Conservation (phyloP, 2,329 filamentous ascomycete genomes). For the Pestalotiopsis sp. region DNA sequence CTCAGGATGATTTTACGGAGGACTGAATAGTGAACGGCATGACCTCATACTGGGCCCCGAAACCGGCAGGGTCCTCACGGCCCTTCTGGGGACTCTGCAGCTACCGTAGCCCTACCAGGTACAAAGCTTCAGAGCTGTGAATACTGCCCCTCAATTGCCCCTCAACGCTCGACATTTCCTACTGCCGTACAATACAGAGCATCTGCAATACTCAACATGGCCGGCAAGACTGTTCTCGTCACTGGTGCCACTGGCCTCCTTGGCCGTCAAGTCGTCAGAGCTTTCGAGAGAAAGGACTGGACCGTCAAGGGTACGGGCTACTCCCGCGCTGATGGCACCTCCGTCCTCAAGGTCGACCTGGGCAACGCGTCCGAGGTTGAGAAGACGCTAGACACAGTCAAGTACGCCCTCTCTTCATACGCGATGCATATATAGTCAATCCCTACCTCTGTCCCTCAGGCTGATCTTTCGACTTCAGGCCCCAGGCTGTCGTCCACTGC, state of each 20-base stretch:
- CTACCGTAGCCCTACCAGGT: neutral
- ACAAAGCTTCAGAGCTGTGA: conserved; percentile 1
- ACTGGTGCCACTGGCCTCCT: conserved; percentile 86
- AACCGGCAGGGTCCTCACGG: neutral
- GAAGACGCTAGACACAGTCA: conserved; percentile 52
- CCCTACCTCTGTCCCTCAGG: neutral
- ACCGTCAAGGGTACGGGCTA: conserved; percentile 73
- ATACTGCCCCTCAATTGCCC: conserved; percentile 9
- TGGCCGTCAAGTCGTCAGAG: conserved; percentile 74
- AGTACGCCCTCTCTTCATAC: conserved; percentile 43
- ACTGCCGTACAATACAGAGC: neutral
- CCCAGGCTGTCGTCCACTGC: conserved; percentile 83
- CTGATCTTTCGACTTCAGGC: conserved; percentile 47
- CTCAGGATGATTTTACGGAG: neutral
- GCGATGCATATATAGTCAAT: neutral
- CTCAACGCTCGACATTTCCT: conserved; percentile 2
- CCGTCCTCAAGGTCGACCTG: conserved; percentile 64
- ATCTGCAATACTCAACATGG: conserved; percentile 27
- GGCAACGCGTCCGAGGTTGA: conserved; percentile 48
- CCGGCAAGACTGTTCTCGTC: conserved; percentile 63
- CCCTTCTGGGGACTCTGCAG: neutral
- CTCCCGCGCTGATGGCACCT: conserved; percentile 71
- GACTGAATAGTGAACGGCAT: neutral
- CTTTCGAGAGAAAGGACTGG: conserved; percentile 71
- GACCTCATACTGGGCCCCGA: neutral